These are phyloP conservation scores for Tolypocladium amazonense DNA, from an alignment of 2,329 filamentous ascomycete genomes.

Conservation along the genomic window DNA sequence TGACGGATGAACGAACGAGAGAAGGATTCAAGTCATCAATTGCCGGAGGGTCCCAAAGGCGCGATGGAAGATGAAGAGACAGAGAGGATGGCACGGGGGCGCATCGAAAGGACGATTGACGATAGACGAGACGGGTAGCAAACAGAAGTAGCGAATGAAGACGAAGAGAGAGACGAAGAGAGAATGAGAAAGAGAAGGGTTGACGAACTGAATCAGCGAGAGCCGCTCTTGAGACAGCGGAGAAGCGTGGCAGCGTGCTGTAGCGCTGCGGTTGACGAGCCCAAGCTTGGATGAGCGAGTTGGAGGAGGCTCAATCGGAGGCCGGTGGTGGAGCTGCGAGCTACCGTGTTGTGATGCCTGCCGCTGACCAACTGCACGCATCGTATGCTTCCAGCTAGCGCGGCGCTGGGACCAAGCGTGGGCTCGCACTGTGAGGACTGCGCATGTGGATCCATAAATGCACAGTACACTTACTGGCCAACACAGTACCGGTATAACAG, in stretches of 20 bases:
- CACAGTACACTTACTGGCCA: not conserved
- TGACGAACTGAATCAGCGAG: constrained; percentile 24
- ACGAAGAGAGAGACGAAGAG: not conserved
- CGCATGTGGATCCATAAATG: fast-evolving
- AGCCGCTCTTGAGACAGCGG: constrained; percentile 13
- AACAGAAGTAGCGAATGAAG: constrained; percentile 1
- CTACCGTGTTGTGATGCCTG: not conserved
- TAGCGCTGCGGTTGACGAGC: not conserved
- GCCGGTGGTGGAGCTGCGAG: constrained; percentile 1
- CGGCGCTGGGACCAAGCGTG: not conserved
- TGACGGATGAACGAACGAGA: constrained; percentile 7
- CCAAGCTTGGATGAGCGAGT: constrained; percentile 1
- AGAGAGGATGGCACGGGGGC: not conserved
- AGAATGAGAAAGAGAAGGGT: constrained; percentile 6
- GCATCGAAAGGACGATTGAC: constrained; percentile 3
- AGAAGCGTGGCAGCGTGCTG: constrained; percentile 9
- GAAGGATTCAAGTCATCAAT: not conserved
- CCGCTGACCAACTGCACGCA: not conserved
- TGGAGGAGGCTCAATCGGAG: constrained; percentile 5
- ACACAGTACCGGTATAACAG: not conserved
- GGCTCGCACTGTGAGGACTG: not conserved
- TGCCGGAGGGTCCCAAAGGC: constrained; percentile 6
- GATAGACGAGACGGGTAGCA: constrained; percentile 3
- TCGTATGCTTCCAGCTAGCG: not conserved
- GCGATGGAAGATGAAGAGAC: not conserved